Evolutionary conservation across 805 yeast genomes (phyloP).

Genomic region (Nakazawaea anatomiae): DNA sequence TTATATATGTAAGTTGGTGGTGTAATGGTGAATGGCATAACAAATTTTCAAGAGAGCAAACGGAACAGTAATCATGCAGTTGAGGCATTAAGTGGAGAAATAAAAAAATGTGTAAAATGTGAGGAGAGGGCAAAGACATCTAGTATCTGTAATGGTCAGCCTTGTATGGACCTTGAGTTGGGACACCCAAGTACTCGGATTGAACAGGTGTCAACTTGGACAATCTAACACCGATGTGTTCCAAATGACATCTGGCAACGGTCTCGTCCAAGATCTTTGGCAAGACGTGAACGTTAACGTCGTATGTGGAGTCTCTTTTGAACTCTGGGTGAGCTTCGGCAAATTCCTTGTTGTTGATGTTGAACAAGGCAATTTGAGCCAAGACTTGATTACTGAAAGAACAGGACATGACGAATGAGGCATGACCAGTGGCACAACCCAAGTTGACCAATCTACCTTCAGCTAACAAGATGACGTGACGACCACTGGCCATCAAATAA

Average conservation of each 20-base stretch:
- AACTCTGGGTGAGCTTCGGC: constrained; percentile 81
- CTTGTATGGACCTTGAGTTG: constrained; percentile 94
- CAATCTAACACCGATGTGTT: constrained; percentile 87
- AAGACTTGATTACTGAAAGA: constrained; percentile 99
- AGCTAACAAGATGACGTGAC: constrained; percentile 92
- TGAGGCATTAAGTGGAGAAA: constrained; percentile 10
- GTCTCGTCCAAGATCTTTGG: constrained; percentile 99
- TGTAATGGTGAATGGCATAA: neutral
- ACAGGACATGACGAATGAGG: constrained; percentile 98
- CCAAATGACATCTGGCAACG: constrained; percentile 95
- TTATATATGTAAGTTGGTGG: too few species aligned
- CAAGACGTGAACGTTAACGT: constrained; percentile 87
- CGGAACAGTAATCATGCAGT: constrained; percentile 10
- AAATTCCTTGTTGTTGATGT: constrained; percentile 77
- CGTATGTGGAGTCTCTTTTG: constrained; percentile 86
- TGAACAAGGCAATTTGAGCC: constrained; percentile 97
- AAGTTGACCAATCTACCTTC: constrained; percentile 99
- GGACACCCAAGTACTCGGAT: constrained; percentile 91
- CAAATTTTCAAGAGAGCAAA: neutral
- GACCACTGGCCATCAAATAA: constrained; percentile 81
- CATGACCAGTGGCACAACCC: constrained; percentile 99
- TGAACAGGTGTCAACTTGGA: constrained; percentile 71
- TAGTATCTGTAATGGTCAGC: constrained; percentile 97
- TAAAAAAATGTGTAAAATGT: constrained; percentile 2
- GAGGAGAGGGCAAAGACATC: constrained; percentile 13